These are phyloP conservation scores for Colletotrichum echinochloae DNA, from an alignment of 2,329 filamentous ascomycete species.

Conservation along the genomic window DNA sequence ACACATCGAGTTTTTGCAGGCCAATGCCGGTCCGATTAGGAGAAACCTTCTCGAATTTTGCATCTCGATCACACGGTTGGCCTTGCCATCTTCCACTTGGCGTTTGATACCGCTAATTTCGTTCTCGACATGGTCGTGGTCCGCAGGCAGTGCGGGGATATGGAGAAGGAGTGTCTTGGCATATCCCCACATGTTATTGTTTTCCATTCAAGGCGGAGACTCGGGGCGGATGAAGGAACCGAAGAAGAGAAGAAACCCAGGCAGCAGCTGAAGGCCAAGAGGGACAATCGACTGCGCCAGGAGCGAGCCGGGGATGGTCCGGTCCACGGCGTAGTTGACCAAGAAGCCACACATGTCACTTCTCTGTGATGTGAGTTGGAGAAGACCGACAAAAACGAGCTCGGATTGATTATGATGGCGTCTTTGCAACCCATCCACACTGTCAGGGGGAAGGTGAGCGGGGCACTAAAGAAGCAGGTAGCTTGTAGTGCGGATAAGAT, in stretches of 20 bases:
- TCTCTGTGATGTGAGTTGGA: slow-evolving; percentile 63
- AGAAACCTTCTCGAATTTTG: slow-evolving; percentile 41
- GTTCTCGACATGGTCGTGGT: slow-evolving; percentile 54
- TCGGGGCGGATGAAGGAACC: slow-evolving; percentile 52
- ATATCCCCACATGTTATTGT: slow-evolving; percentile 52
- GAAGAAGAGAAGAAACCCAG: slow-evolving; percentile 51
- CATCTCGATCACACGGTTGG: slow-evolving; percentile 27
- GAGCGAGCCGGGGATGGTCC: slow-evolving; percentile 40
- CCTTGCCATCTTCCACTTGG: slow-evolving; percentile 66
- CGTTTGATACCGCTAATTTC: slow-evolving; percentile 65
- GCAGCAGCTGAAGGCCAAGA: slow-evolving; percentile 55
- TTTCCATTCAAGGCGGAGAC: slow-evolving; percentile 51
- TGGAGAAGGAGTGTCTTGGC: slow-evolving; percentile 53
- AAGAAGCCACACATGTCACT: slow-evolving; percentile 63
- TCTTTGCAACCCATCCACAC: slow-evolving; percentile 66
- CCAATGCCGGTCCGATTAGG: slow-evolving; percentile 60
- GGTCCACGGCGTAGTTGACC: slow-evolving; percentile 48
- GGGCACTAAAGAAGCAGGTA: slow-evolving; percentile 66
- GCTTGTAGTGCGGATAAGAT: slow-evolving; percentile 63
- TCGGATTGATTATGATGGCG: slow-evolving; percentile 64
- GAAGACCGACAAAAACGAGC: slow-evolving; percentile 63
- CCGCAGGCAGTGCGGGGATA: slow-evolving; percentile 50
- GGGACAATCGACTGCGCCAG: slow-evolving; percentile 57
- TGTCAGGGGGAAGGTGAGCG: slow-evolving; percentile 66
- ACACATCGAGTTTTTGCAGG: slow-evolving; percentile 2